These are phyloP conservation scores for Tetracentron sinense DNA, from an alignment of 164 flowering plant genomes.

Conservation along the genomic window DNA sequence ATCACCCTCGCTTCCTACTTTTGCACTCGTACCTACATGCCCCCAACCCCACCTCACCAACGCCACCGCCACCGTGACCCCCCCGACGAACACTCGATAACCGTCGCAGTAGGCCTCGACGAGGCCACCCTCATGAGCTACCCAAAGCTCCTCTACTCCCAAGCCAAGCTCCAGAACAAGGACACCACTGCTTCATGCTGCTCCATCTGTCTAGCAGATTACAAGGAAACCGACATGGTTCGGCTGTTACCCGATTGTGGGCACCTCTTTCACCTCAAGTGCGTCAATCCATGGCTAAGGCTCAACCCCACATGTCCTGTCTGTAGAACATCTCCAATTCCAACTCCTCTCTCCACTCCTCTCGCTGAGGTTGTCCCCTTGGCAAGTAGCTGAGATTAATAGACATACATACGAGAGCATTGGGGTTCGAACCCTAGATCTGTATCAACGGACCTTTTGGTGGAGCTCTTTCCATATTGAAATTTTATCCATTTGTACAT, in stretches of 20 bases:
- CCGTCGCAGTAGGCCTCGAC: constrained; percentile 53
- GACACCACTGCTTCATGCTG: constrained; percentile 51
- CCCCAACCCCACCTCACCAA: constrained; percentile 5
- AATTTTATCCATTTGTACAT: no score
- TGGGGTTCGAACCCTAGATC: no score
- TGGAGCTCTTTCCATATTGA: no score
- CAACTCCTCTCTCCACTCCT: constrained; percentile 65
- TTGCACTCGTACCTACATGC: constrained; percentile 38
- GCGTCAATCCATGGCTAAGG: constrained; percentile 77
- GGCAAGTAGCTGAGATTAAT: constrained; percentile 18
- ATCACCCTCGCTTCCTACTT: constrained; percentile 70
- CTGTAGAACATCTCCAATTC: constrained; percentile 68
- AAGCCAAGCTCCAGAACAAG: constrained; percentile 36
- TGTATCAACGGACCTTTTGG: no score
- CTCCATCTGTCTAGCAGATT: constrained; percentile 79
- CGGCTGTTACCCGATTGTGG: constrained; percentile 71
- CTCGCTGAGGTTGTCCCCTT: constrained; percentile 71
- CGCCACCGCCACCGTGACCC: neutral
- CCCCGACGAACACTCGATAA: neutral
- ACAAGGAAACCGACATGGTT: constrained; percentile 50
- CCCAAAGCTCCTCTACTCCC: constrained; percentile 61
- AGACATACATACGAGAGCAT: neutral
- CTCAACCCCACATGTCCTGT: constrained; percentile 77
- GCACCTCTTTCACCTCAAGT: constrained; percentile 65
- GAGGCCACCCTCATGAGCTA: constrained; percentile 60